Conservation (phyloP, 805 yeast genomes). For the Ogataea methylovora region DNA sequence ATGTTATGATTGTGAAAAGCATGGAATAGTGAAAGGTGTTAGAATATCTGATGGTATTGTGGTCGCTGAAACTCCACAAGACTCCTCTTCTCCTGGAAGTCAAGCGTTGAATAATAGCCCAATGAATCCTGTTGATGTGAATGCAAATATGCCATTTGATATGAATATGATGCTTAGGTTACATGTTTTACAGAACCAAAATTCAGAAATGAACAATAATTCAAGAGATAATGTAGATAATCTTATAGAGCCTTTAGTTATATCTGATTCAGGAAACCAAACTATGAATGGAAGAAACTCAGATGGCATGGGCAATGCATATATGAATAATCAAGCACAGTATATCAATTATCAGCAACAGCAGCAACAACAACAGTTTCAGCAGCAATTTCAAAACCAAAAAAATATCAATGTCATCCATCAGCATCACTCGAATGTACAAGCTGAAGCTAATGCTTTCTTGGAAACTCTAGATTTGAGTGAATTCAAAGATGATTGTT, state of each 20-base stretch:
- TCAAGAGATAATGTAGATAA: too few relatives aligned
- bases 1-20: constrained; percentile 26
- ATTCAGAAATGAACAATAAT: too few relatives aligned
- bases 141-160: neutral
- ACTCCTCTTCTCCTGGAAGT: too few relatives aligned
- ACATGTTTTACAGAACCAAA: too few relatives aligned
- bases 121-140: neutral
- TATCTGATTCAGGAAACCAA: too few relatives aligned
- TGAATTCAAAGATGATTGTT: constrained; percentile 19
- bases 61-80: too few relatives aligned
- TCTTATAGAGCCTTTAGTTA: too few relatives aligned
- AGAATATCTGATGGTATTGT: constrained; percentile 19
- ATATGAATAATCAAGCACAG: too few relatives aligned
- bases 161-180: neutral
- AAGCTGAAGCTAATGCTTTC: constrained; percentile 13
- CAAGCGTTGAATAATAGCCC: too few relatives aligned
- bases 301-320: too few relatives aligned
- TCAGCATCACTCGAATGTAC: constrained; percentile 1
- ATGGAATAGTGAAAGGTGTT: constrained; percentile 25
- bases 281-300: too few relatives aligned
- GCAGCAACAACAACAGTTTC: neutral
- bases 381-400: neutral
- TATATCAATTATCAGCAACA: neutral
- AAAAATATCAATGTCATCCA: neutral
- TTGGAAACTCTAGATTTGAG: constrained; percentile 13